Evolutionary conservation across 2,329 filamentous ascomycete genomes (phyloP), one percentile per base, ranked within the genome.

Genomic region (Pseudopithomyces chartarum): DNA sequence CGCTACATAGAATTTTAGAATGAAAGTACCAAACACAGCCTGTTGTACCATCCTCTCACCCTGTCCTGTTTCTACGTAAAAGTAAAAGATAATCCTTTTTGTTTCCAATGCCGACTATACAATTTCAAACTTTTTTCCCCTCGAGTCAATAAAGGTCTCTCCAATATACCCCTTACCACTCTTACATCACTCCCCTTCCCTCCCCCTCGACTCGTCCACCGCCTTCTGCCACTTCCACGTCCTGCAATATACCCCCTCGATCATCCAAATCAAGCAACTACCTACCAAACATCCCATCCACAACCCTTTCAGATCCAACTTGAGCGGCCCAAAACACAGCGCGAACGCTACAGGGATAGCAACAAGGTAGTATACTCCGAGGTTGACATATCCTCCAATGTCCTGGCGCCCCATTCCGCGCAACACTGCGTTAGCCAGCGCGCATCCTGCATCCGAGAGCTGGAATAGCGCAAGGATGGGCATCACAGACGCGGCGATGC

Each of bases 301-400:
- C 39, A 78, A 52, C 0, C 75, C 75, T 40, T 66, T 57, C 3
- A 78, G 60, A 26, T 74, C 73, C 60, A 74, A 55, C 32, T 71
- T 65, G 7, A 67, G 68, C n/a, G 64, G 65, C 6, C 67, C 63
- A 23, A 78, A 73, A 46, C 75, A 75, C 43, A 78, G 55, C 8
- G 66, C 66, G 45, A 77, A 60, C 6, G 74, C 68, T 33, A 77
- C 52, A 2, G 76, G 76, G 6, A 78, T 71, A 0, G 74, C 75
- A 49, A 76, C 67, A 6, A 71, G 48, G 51, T 78, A 78, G 33
- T 77, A 76, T 2, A 77, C 73, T 2, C 69, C 65, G 15, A 78
- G 52, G 50, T 74, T 77, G 17, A 73, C 70, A 60, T 70, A 76
- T 0, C 76, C 76, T 6, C 74, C 76, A 5, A 79, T 73, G 1